phyloP scores from a whole-genome alignment of 345 rosid genomes.

The Citrus mangshanensis region DNA sequence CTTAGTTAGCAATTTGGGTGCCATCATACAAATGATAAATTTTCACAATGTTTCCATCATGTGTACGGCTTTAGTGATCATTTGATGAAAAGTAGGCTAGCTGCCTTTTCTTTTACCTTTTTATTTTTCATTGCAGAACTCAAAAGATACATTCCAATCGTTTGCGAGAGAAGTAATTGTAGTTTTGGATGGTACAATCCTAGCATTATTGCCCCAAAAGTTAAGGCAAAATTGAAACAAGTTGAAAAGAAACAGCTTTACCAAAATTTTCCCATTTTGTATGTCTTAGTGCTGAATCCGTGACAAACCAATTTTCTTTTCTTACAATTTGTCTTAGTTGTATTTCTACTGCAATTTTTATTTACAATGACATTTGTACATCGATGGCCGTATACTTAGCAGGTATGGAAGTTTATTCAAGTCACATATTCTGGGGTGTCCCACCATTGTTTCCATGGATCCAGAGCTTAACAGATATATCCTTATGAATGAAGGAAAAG shows the following conservation, averaged over 20 bases:
- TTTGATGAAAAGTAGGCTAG: slow-evolving; percentile 4
- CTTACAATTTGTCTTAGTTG: not conserved
- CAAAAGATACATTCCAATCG: not conserved
- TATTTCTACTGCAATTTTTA: not conserved
- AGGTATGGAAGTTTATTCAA: slow-evolving; percentile 81
- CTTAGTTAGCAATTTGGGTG: not conserved
- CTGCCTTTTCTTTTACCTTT: not conserved
- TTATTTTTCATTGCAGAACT: not conserved
- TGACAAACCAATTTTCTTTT: not conserved
- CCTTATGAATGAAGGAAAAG: slow-evolving; percentile 75
- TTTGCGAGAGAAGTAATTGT: not conserved
- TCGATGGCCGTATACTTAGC: not conserved
- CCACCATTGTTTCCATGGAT: slow-evolving; percentile 75
- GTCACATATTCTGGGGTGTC: slow-evolving; percentile 84
- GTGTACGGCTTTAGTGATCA: not conserved
- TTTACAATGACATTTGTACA: not conserved
- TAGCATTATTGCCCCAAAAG: not conserved
- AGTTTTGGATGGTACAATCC: not conserved
- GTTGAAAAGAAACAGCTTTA: not conserved
- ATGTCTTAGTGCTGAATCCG: not conserved
- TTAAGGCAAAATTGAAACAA: not conserved
- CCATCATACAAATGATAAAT: not conserved
- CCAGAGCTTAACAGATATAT: slow-evolving; percentile 77
- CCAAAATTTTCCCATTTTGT: not conserved
- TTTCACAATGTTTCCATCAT: slow-evolving; percentile 3